Evolutionary conservation across 345 rosid genomes (phyloP).

Genomic region (Lepidium didymum): DNA sequence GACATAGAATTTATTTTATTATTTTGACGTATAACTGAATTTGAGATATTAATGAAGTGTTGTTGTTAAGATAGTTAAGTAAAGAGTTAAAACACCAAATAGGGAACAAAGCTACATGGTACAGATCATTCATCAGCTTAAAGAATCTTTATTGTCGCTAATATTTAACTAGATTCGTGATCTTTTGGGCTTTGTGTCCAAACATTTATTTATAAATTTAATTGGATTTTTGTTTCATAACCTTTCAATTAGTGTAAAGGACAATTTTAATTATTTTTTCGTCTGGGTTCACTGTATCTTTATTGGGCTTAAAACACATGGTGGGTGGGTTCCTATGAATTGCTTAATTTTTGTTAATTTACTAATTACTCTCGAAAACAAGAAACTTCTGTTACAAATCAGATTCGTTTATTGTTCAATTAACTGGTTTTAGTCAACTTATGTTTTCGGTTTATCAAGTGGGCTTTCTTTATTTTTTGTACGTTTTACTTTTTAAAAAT

Average conservation of each 20-base stretch:
- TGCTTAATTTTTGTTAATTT: not conserved
- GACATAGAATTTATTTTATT: not conserved
- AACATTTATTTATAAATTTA: slow-evolving; percentile 7
- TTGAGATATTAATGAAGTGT: not conserved
- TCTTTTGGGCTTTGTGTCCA: slow-evolving; percentile 34
- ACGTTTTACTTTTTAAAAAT: not conserved
- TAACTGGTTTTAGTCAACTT: slow-evolving; percentile 20
- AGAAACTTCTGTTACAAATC: slow-evolving; percentile 15
- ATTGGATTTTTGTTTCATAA: slow-evolving; percentile 14
- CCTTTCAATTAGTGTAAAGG: slow-evolving; percentile 32
- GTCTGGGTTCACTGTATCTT: slow-evolving; percentile 30
- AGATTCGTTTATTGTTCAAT: slow-evolving; percentile 7
- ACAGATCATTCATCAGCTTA: slow-evolving; percentile 29
- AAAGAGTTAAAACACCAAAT: slow-evolving; percentile 9
- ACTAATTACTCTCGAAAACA: slow-evolving; percentile 23
- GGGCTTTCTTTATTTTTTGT: not conserved
- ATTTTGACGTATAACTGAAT: not conserved
- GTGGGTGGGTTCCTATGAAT: slow-evolving; percentile 21
- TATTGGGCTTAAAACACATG: slow-evolving; percentile 22
- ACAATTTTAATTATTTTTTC: slow-evolving; percentile 6
- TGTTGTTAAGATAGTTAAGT: slow-evolving; percentile 22
- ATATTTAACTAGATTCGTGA: slow-evolving; percentile 29
- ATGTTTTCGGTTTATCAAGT: slow-evolving; percentile 15
- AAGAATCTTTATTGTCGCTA: slow-evolving; percentile 30
- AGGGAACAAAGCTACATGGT: slow-evolving; percentile 33